Evolutionary conservation across 2,329 filamentous ascomycete genomes (phyloP).

Genomic region (Neonectria magnoliae): DNA sequence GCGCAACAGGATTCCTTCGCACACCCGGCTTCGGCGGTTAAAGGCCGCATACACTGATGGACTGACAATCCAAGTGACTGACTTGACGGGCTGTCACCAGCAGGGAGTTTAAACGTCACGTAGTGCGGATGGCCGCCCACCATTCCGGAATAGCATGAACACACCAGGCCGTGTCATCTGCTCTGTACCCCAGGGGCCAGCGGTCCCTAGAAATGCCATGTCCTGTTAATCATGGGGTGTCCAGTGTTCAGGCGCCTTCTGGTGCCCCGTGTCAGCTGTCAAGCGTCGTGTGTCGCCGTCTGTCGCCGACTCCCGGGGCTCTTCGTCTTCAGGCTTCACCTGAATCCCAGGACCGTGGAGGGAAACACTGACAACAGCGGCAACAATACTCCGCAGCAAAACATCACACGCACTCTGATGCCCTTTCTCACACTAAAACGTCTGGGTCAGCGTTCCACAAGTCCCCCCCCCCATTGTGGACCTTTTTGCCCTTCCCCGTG

Average conservation of each 20-base stretch:
- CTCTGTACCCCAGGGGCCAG: not conserved
- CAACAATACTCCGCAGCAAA: not conserved
- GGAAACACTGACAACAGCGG: slow-evolving; percentile 3
- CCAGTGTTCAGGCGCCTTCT: not conserved
- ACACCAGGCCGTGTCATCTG: slow-evolving; percentile 5
- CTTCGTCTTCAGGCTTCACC: slow-evolving; percentile 16
- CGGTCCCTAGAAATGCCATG: not conserved
- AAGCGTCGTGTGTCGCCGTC: not conserved
- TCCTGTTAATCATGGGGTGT: not conserved
- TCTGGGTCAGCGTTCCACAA: slow-evolving; percentile 26
- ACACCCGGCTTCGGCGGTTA: slow-evolving; percentile 14
- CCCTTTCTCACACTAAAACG: slow-evolving; percentile 2
- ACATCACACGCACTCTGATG: slow-evolving; percentile 7
- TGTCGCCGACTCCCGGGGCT: not conserved
- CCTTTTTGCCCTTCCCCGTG: slow-evolving; percentile 1
- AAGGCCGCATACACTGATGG: slow-evolving; percentile 5
- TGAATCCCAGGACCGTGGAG: slow-evolving; percentile 15
- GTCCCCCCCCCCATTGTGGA: slow-evolving; percentile 9
- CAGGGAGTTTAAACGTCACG: slow-evolving; percentile 8
- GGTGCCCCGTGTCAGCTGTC: not conserved
- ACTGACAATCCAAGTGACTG: not conserved
- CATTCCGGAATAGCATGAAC: slow-evolving; percentile 16
- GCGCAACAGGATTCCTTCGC: not conserved
- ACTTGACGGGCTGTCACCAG: not conserved
- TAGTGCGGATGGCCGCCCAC: slow-evolving; percentile 3